Evolutionary conservation across 1,284 basidiomycete species (phyloP).

Genomic region (Cutaneotrichosporon sp.): DNA sequence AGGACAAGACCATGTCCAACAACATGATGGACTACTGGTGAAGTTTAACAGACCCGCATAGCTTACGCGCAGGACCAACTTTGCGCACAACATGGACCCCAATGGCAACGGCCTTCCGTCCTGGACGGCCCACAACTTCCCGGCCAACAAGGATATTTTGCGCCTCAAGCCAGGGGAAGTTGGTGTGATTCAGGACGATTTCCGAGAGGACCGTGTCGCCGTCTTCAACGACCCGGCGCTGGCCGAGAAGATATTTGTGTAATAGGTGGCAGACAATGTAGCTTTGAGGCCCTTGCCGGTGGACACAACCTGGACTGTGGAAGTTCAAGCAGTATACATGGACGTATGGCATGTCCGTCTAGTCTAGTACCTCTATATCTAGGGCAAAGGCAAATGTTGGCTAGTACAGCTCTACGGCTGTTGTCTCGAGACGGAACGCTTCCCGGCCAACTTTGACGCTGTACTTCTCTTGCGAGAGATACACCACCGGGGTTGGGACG

Average conservation of each 20-base stretch:
- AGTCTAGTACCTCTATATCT: no score
- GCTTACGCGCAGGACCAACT: slow-evolving; percentile 34
- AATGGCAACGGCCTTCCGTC: slow-evolving; percentile 22
- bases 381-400: no score
- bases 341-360: no score
- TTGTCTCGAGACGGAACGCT: no score
- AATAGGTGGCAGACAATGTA: background rate
- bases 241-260: background rate
- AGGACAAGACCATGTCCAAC: slow-evolving; percentile 26
- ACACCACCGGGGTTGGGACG: no score
- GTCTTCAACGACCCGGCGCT: slow-evolving; percentile 3
- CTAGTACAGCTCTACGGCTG: no score
- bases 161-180: slow-evolving; percentile 25
- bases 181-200: slow-evolving; percentile 38
- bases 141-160: slow-evolving; percentile 29
- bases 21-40: slow-evolving; percentile 41
- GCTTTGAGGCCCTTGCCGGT: no score
- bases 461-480: no score
- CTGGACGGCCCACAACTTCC: slow-evolving; percentile 34
- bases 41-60: background rate
- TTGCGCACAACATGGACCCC: slow-evolving; percentile 40
- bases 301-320: no score
- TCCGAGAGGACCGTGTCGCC: slow-evolving; percentile 20
- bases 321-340: no score
- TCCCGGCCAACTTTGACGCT: no score